These are phyloP conservation scores for Saussurea involucrata DNA, from an alignment of 129 eudicot genomes.

Conservation along the genomic window DNA sequence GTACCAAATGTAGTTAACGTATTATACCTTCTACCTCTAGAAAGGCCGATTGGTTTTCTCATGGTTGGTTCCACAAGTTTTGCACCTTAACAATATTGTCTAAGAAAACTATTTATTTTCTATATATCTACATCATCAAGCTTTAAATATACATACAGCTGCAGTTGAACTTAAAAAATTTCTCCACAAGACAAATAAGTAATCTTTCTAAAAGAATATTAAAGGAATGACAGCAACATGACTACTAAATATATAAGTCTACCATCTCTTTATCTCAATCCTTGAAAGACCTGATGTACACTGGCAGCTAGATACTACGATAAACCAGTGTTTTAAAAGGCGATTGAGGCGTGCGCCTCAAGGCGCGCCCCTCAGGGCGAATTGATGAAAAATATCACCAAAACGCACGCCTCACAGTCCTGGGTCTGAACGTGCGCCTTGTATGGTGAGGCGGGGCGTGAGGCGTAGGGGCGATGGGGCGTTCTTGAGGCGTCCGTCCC, in stretches of 20 bases:
- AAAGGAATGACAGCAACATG: neutral
- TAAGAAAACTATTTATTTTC: neutral
- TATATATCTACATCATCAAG: neutral
- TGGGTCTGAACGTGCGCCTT: too few relatives aligned
- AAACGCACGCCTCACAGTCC: too few relatives aligned
- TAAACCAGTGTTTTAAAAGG: too few relatives aligned
- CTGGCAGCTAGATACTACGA: neutral
- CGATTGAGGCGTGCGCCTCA: too few relatives aligned
- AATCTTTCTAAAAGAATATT: neutral
- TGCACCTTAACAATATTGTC: neutral
- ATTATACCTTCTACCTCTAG: neutral
- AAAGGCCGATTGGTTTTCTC: neutral
- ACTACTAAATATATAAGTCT: neutral
- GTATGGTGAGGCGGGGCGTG: too few relatives aligned
- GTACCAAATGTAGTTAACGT: neutral
- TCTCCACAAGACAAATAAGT: neutral
- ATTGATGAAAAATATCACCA: too few relatives aligned
- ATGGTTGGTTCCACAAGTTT: neutral
- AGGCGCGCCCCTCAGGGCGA: too few relatives aligned
- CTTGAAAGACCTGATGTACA: neutral
- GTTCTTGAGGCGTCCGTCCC: too few relatives aligned
- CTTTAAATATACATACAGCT: neutral
- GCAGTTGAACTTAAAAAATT: neutral
- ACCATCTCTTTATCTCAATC: neutral
- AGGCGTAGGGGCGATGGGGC: too few relatives aligned